phyloP scores from a whole-genome alignment of 495 filamentous ascomycete species.

The Glonium stellatum region DNA sequence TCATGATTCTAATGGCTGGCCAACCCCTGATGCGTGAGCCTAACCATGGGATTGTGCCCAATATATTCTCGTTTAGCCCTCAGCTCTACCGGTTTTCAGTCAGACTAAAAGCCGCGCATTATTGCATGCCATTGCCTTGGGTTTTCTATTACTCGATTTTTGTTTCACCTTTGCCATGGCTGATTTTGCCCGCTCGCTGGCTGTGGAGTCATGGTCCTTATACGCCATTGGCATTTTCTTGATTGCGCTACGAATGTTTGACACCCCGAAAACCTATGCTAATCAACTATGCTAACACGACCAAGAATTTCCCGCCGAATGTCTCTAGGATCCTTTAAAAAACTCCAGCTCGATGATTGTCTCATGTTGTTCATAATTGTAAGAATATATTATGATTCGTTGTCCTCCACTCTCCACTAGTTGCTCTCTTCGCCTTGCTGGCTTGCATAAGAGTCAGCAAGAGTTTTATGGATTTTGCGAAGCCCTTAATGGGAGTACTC shows the following conservation, averaged over 20 bases:
- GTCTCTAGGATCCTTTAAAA: slow-evolving; percentile 41
- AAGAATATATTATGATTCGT: neutral
- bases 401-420: too few relatives aligned
- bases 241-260: slow-evolving; percentile 35
- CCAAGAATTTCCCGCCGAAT: slow-evolving; percentile 31
- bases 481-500: neutral
- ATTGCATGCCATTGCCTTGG: neutral
- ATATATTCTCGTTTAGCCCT: too few relatives aligned
- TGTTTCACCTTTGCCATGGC: slow-evolving; percentile 1
- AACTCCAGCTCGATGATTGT: slow-evolving; percentile 53
- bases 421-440: too few relatives aligned
- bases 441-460: too few relatives aligned
- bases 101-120: neutral
- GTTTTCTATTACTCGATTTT: neutral
- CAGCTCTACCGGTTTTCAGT: neutral
- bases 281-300: neutral
- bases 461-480: too few relatives aligned
- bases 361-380: slow-evolving; percentile 50
- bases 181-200: neutral
- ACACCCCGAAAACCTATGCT: neutral
- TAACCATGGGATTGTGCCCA: too few relatives aligned
- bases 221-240: slow-evolving; percentile 40
- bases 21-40: too few relatives aligned
- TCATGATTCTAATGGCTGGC: too few relatives aligned
- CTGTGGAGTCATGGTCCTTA: slow-evolving; percentile 46